Evolutionary conservation across 2,329 filamentous ascomycete species (phyloP).

Genomic region (Fusarium algeriense): DNA sequence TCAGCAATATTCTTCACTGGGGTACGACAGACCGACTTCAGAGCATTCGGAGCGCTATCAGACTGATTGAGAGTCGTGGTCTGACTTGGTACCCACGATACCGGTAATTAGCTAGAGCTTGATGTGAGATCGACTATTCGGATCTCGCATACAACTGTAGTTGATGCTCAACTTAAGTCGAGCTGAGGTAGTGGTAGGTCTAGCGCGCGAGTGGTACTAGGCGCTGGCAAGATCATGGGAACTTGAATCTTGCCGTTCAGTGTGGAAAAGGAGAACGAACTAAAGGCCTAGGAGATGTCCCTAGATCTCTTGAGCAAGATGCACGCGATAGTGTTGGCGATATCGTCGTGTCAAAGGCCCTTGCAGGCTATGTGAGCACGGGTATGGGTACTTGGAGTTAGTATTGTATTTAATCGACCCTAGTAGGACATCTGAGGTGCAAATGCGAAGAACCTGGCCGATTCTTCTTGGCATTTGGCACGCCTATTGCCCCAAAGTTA

Average conservation of each 20-base stretch:
- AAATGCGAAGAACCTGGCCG: too few relatives aligned
- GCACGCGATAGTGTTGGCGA: too few relatives aligned
- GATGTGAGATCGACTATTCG: not conserved
- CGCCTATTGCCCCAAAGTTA: too few relatives aligned
- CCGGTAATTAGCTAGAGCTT: not conserved
- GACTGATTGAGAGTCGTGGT: not conserved
- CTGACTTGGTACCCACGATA: not conserved
- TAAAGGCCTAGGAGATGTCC: accelerated
- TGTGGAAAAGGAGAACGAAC: not conserved
- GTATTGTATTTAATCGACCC: too few relatives aligned
- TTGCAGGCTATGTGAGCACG: too few relatives aligned
- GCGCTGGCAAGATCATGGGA: too few relatives aligned
- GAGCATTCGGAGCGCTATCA: not conserved
- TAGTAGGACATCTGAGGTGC: too few relatives aligned
- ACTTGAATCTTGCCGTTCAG: not conserved
- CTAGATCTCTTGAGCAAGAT: accelerated
- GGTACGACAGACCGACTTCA: not conserved
- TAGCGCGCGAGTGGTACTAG: not conserved
- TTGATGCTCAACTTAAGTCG: too few relatives aligned
- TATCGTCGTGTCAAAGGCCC: too few relatives aligned
- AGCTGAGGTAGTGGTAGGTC: not conserved
- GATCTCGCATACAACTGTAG: not conserved
- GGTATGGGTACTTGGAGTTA: too few relatives aligned
- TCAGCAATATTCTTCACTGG: not conserved
- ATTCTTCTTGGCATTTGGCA: too few relatives aligned